Base-by-base conservation (phyloP, 139 green algal genomes). In the Volvox reticuliferus region DNA sequence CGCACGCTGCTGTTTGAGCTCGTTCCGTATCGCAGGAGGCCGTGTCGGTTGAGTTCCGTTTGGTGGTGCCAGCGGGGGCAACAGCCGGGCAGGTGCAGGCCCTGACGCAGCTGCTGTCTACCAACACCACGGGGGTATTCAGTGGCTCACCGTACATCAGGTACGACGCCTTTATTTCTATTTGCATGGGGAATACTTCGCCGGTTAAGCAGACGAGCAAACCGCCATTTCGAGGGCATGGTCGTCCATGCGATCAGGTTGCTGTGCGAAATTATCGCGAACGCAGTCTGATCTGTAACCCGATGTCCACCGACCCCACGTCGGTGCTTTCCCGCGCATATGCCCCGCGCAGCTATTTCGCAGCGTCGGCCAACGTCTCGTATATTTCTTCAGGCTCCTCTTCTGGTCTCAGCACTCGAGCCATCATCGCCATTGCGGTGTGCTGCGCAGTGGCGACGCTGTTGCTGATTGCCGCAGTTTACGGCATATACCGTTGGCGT, bases 51-150 rank as follows among this genome's bases (percentile, higher is more conserved):
- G 26, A 89, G 17, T 61, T 89, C 2, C 36, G 35, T 26, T 24
- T 89, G 67, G 33, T 80, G 36, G 84, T 89, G 28, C 67, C 84
- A 0, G 68, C 68, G 68, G 84, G 84, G 26, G 67, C 36, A 37
- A 89, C 84, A 0, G 24, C 65, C 35, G 37, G 21, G 17, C 84
- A 89, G 68, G 2, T 89, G 12, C 2, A 17, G 1, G 68, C 28
- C 16, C 84, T 89, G 13, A 20, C 32, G 84, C 16, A 19, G 24
- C 26, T 69, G 26, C 26, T 89, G 6, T 18, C 84, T 19, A 22
- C 24, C 13, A 89, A 81, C 84, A 81, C 84, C 0, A 44, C 68
- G 19, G 36, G 1, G 36, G 28, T 89, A 5, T 89, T 89, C 28
- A 33, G 6, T 18, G 84, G 67, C 35, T 68, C 62, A 13, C 2